Evolutionary conservation across 2,329 filamentous ascomycete species (phyloP), one percentile per base, ranked within the genome.

Genomic region (Alternaria consortialis): DNA sequence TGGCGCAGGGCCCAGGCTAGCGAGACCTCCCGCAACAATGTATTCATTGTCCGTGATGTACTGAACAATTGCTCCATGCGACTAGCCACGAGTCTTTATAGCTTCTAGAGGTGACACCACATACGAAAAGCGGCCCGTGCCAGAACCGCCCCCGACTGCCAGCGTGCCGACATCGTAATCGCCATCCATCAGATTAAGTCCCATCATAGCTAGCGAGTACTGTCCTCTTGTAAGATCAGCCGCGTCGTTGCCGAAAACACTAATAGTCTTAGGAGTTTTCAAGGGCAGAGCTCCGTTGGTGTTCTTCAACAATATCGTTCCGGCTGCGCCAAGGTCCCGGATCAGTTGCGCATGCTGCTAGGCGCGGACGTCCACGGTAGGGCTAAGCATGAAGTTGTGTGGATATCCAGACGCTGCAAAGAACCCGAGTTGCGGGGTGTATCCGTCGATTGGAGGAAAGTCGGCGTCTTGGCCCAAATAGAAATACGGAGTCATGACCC

Each of bases 191-290:
- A 37, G 52, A 7, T 3, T 40, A 2, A 23, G 0, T 12, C 17
- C 9, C 0, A 3, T 12, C 9, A 0, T 53, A 12, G 56, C 58
- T 39, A n/a, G 60, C 4, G 62, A 66, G 23, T 70, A 72, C 23
- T 76, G 68, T n/a, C 88, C 88, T 12, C 78, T 79, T 62, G 87
- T 84, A 69, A 76, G 55, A 56, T 81, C 79, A 2, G 77, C 78
- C 11, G 81, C 81, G 64, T 82, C 81, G 46, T 83, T 82, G 1
- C 83, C 84, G 59, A 84, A 84, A 2, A 85, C 78, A 2, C 76
- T 79, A 40, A 85, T 80, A 8, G 78, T 80, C 53, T 75, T 77
- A 1, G 84, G 83, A 53, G 81, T 81, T 52, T 82, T 81, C 3
- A 91, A 69, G 0, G 85, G 86, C 1, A 88, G 75, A 1, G 81